Base-by-base conservation (phyloP, 2,329 filamentous ascomycete genomes). In the Zopfia rhizophila region DNA sequence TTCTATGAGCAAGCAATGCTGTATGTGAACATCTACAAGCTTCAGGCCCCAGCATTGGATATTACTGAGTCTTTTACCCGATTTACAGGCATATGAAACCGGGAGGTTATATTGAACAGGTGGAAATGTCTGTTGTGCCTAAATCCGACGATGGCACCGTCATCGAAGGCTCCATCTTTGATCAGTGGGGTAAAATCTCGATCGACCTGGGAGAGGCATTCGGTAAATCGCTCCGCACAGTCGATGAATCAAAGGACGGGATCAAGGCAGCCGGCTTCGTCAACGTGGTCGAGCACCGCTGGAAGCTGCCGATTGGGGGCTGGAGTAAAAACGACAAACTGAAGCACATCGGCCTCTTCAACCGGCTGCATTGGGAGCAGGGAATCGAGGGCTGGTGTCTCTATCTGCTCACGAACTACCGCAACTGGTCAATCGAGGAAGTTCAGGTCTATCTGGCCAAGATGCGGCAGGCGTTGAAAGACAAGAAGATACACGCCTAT, bases 201-300 rank as follows among this genome's bases (percentile, higher is more conserved):
- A 41, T 63, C 45, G 38, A 63, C 8, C 64, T 68, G 1, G 69
- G 64, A 16, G 59, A 62, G 7, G 53, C 58, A 14, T 64, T 69
- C 33, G 71, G 70, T 1, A 68, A 69, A n/a, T 60, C 66, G 0
- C 55, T 72, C 5, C 59, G 62, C 22, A 65, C 75, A 16, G 74
- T 70, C 25, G 22, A 65, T 22, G 44, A 70, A 10, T 68, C 75
- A 25, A 69, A 72, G 48, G 62, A 70, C 29, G 72, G 75, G 41
- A 72, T 84, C 55, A 64, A 69, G 3, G 77, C 78, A 10, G 80
- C 76, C 0, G 83, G 83, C 1, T 85, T 85, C 51, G 67, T 73
- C 31, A 75, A 83, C 41, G 75, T 85, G 0, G 65, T 66, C 0
- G 76, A 82, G 56, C 65, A 73, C 2, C 56, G 78, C 11, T 61